Evolutionary conservation across 2,329 filamentous ascomycete genomes (phyloP).

Genomic region (Hymenoscyphus linearis): DNA sequence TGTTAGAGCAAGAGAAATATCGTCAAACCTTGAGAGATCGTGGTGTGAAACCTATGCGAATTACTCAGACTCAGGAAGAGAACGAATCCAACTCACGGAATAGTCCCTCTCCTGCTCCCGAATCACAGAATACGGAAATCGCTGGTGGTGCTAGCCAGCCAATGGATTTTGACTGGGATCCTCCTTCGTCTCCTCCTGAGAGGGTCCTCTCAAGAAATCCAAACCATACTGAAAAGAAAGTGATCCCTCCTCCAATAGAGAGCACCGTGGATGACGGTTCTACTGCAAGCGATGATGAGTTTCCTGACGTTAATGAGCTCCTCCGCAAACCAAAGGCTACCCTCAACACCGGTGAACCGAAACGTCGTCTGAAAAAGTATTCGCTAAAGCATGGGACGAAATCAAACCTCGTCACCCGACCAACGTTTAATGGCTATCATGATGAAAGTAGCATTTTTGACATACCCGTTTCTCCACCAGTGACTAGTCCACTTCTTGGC

Average conservation of each 20-base stretch:
- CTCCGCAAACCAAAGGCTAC: slow-evolving; percentile 9
- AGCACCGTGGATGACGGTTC: background rate
- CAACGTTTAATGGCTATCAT: background rate
- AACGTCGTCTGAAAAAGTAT: slow-evolving; percentile 18
- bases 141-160: slow-evolving; percentile 22
- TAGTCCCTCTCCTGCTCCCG: slow-evolving; percentile 11
- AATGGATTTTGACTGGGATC: slow-evolving; percentile 22
- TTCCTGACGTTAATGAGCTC: slow-evolving; percentile 29
- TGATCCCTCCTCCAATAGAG: background rate
- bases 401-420: slow-evolving; percentile 20
- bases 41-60: slow-evolving; percentile 27
- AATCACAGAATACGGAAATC: slow-evolving; percentile 23
- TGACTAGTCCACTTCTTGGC: slow-evolving; percentile 33
- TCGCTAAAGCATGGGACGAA: slow-evolving; percentile 18
- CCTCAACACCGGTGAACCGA: background rate
- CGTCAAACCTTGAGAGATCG: slow-evolving; percentile 26
- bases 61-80: slow-evolving; percentile 24
- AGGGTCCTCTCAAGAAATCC: slow-evolving; percentile 1
- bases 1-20: slow-evolving; percentile 31
- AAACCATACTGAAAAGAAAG: background rate
- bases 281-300: slow-evolving; percentile 22
- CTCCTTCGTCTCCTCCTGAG: slow-evolving; percentile 11
- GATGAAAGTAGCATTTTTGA: slow-evolving; percentile 30
- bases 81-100: slow-evolving; percentile 8
- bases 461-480: slow-evolving; percentile 37